Evolutionary conservation across 139 green algal species (phyloP).

Genomic region (Chlamydomonas eustigma): DNA sequence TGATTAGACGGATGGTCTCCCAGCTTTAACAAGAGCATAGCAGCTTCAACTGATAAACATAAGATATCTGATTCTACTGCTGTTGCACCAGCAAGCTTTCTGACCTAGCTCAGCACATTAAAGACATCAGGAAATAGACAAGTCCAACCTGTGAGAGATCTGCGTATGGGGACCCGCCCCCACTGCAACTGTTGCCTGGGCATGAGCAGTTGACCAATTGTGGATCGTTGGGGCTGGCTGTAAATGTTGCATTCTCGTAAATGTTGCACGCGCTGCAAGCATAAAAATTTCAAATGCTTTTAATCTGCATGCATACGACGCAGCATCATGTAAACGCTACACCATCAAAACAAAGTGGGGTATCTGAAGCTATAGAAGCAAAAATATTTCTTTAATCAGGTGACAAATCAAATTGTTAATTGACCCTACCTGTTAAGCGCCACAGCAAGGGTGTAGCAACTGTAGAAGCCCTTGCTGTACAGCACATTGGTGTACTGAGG

Average conservation of each 20-base stretch:
- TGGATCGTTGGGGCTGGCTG: slow-evolving; percentile 32
- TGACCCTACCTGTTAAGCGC: background rate
- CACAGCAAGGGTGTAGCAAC: slow-evolving; percentile 13
- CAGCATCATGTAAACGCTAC: background rate
- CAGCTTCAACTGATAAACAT: background rate
- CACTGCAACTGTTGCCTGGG: background rate
- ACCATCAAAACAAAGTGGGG: background rate
- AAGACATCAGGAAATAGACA: too few species aligned
- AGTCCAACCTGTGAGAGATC: background rate
- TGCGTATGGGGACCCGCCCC: background rate
- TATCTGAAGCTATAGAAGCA: too few species aligned
- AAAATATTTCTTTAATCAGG: background rate
- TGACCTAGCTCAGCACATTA: background rate
- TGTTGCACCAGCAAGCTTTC: background rate
- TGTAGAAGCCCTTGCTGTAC: slow-evolving; percentile 13
- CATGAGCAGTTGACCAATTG: slow-evolving; percentile 12
- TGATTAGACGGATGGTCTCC: background rate
- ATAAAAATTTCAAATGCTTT: background rate
- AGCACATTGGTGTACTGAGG: slow-evolving; percentile 7
- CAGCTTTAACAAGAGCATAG: background rate
- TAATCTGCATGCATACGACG: background rate
- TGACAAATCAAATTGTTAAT: background rate
- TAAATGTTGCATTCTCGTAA: slow-evolving; percentile 13
- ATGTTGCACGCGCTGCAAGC: slow-evolving; percentile 24
- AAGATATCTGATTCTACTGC: background rate